These are phyloP conservation scores for Ophiostoma angusticollis DNA, from an alignment of 2,329 filamentous ascomycete species.

Conservation along the genomic window DNA sequence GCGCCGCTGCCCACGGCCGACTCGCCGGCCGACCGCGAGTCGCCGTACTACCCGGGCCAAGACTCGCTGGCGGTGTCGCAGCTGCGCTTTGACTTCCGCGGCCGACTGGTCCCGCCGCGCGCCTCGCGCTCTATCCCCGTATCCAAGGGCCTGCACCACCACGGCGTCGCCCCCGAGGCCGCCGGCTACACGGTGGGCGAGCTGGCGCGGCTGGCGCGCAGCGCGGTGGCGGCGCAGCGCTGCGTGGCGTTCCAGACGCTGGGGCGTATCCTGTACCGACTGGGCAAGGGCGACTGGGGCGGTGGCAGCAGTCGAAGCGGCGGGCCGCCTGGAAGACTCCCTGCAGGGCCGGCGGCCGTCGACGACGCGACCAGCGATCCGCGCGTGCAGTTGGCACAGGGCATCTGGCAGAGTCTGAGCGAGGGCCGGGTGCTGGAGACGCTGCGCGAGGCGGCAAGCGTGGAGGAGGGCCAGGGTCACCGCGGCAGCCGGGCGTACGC, in stretches of 20 bases:
- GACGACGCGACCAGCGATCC: conserved; percentile 7
- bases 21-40: conserved; percentile 52
- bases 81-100: conserved; percentile 81
- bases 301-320: conserved; percentile 44
- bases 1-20: conserved; percentile 53
- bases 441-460: conserved; percentile 60
- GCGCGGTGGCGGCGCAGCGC: conserved; percentile 70
- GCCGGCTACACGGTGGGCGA: conserved; percentile 91
- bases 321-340: too few species aligned
- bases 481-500: conserved; percentile 73
- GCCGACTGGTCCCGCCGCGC: conserved; percentile 64
- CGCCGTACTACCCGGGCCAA: conserved; percentile 71
- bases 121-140: conserved; percentile 62
- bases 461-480: conserved; percentile 54
- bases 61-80: conserved; percentile 58
- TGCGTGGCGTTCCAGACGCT: conserved; percentile 88
- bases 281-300: conserved; percentile 62
- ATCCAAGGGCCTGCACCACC: conserved; percentile 77
- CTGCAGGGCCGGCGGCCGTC: conserved; percentile 21
- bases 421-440: conserved; percentile 65
- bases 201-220: conserved; percentile 66
- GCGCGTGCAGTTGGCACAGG: conserved; percentile 47
- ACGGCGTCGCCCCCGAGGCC: conserved; percentile 81
- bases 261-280: conserved; percentile 68
- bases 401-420: conserved; percentile 71